phyloP scores from a whole-genome alignment of 2,329 filamentous ascomycete species.

The Penicillium sp. region DNA sequence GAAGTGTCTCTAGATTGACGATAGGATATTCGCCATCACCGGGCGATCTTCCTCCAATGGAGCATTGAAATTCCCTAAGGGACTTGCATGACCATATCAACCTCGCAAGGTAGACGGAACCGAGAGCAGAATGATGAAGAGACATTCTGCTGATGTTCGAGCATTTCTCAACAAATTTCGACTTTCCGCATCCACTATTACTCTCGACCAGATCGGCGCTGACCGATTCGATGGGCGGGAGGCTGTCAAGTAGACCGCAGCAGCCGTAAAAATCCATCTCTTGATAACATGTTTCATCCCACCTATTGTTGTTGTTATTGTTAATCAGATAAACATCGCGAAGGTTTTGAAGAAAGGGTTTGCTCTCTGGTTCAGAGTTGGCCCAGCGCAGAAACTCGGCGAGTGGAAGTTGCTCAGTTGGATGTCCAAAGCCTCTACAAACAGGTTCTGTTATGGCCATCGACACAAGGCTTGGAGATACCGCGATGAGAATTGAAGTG shows the following conservation, averaged over 20 bases:
- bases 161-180: neutral
- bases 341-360: constrained; percentile 13
- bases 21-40: neutral
- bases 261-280: constrained; percentile 11
- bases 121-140: constrained; percentile 13
- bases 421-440: neutral
- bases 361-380: constrained; percentile 3
- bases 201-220: constrained; percentile 9
- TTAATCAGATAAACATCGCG: constrained; percentile 13
- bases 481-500: constrained; percentile 17
- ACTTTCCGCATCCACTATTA: neutral
- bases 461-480: constrained; percentile 19
- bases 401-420: constrained; percentile 9
- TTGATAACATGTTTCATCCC: constrained; percentile 7
- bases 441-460: constrained; percentile 9
- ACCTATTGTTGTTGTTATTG: neutral
- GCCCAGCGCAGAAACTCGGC: constrained; percentile 6
- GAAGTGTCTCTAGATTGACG: constrained; percentile 17
- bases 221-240: constrained; percentile 22
- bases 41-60: constrained; percentile 14
- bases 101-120: constrained; percentile 8
- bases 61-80: constrained; percentile 17
- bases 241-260: constrained; percentile 1
- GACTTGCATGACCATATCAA: constrained; percentile 6
- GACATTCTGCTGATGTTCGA: constrained; percentile 18